Evolutionary conservation across 2,329 filamentous ascomycete species (phyloP).

Genomic region (Aureobasidium vineae): DNA sequence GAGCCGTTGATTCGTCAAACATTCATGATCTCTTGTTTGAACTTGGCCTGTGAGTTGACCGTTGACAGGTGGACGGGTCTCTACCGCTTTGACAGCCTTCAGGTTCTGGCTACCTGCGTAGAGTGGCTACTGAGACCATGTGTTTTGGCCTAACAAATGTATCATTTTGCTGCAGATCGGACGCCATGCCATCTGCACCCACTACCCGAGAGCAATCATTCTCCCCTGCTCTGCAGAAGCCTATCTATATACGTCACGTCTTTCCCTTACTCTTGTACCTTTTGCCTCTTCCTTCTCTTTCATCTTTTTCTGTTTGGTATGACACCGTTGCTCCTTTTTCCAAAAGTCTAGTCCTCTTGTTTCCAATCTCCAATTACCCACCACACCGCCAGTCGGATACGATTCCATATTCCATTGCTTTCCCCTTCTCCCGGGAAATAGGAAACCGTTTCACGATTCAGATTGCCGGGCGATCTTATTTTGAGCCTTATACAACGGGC

Average conservation of each 20-base stretch:
- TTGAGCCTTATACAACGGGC: constrained; percentile 13
- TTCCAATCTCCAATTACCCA: neutral
- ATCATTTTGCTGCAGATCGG: constrained; percentile 20
- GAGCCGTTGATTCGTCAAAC: constrained; percentile 25
- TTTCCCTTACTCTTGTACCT: constrained; percentile 7
- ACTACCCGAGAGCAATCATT: constrained; percentile 18
- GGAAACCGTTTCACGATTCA: constrained; percentile 19
- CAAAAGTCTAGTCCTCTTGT: constrained; percentile 1
- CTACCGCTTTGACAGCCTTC: constrained; percentile 25
- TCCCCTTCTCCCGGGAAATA: constrained; percentile 4
- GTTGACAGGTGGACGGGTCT: constrained; percentile 25
- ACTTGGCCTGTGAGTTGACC: constrained; percentile 22
- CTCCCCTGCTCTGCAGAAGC: constrained; percentile 16
- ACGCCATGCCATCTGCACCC: constrained; percentile 24
- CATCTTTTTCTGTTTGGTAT: neutral
- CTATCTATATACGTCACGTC: constrained; percentile 24
- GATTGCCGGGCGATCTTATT: constrained; percentile 17
- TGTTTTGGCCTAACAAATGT: constrained; percentile 21
- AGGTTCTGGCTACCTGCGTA: constrained; percentile 25
- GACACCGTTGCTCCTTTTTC: neutral
- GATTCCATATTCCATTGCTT: neutral
- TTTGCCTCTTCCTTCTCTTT: constrained; percentile 13
- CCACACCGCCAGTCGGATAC: neutral
- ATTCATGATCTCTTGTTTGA: constrained; percentile 13
- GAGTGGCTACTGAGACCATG: constrained; percentile 25